Base-by-base conservation (phyloP, 169 alveolate species). In the Cytauxzoon felis region DNA sequence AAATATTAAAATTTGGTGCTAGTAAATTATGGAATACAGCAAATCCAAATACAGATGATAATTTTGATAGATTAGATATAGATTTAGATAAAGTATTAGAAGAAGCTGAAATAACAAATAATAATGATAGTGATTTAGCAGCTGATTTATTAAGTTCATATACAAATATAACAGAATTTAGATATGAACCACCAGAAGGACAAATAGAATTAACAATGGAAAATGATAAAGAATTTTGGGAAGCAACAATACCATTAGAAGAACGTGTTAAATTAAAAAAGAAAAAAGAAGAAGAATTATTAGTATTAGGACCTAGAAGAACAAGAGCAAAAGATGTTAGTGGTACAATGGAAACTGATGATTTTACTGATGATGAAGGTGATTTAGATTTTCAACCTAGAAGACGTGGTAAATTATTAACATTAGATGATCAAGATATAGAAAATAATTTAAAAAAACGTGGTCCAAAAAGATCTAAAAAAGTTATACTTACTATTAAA, bases 141-240 rank as follows among this genome's bases (percentile, higher is more conserved):
- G 96, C 91, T 23, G 95, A 89, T 23, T 71, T 92, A 32, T 67
- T 92, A 56, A 84, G 93, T 50, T 90, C 96, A 1, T 92, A 87
- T 71, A 90, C 92, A 21, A 92, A 92, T 47, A 91, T 92, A 53
- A 87, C 95, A 5, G 96, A 92, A 56, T 92, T 92, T 81, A 75
- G 94, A 60, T 92, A 92, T 58, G 96, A 92, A 56, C 95, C 96
- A 18, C 93, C 96, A 7, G 84, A 83, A 54, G 81, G 75, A 52
- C 87, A 54, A 38, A 23, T 70, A 1, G 82, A 82, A 33, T 79
- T 69, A 7, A 80, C 69, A 26, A 75, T 82, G 21, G 89, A 82
- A 40, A 90, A 88, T 57, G 96, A 92, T 62, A 91, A 91, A 53
- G 95, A 85, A 26, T 91, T 91, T 60, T 92, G 96, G 96, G 95